Evolutionary conservation across 805 yeast genomes (phyloP), one percentile per base, ranked within the genome.

Genomic region (Candida coquimbonensis): DNA sequence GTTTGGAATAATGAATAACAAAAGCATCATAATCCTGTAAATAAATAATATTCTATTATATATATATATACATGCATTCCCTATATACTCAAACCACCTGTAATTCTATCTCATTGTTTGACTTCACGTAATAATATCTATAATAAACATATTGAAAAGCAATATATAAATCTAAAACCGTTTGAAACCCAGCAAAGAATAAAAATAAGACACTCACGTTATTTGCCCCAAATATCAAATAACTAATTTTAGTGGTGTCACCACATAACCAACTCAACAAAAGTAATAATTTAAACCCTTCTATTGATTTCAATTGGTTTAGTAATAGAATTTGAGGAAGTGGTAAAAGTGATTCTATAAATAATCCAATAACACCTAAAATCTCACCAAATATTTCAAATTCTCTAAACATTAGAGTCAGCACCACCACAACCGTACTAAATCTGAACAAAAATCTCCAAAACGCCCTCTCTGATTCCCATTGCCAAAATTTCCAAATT

Each of bases 211-310:
- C 53, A 3, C 89, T 81, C 27, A 86, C 76, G 53, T 85, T 74
- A 44, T 74, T 75, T 1, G 93, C 84, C 14, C 95, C 95, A 62
- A 73, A 85, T n/a, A 85, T 55, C 44, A 87, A 67, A 57, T 86
- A 87, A 43, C 81, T 69, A 24, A 87, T 76, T 61, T 90, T 90
- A 35, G 87, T 75, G 36, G 83, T 68, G 65, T 89, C 97, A 47
- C 96, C 96, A 49, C 91, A 82, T 5, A 89, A 68, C 97, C 97
- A 89, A 56, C 90, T 82, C 17, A 88, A 65, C 34, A 89, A 61
- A 32, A 89, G 67, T 26, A 91, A 77, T 42, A 81, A 69, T 56
- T 88, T 83, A 67, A 89, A 89, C 49, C 93, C 91, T 52, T 83
- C 83, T 8, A 85, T 79, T 0, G 87, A 77, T 54, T 79, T 78